Percentiles rank a stretch among this genome's conserved stretches.
Conservation (phyloP, 169 alveolate genomes). For the Haemoproteus tartakovskyi region DNA sequence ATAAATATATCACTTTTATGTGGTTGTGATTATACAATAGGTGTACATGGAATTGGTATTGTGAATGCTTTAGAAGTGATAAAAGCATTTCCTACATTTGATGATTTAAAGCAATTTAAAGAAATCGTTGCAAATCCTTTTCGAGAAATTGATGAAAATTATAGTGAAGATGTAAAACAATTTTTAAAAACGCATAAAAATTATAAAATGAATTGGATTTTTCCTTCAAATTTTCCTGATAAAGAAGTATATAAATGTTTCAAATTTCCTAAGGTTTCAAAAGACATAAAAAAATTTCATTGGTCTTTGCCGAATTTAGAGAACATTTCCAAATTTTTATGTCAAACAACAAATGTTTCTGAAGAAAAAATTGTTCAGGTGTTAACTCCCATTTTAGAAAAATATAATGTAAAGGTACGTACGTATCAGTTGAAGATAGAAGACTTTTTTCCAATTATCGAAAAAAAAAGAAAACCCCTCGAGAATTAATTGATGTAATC, state of each 20-base stretch:
- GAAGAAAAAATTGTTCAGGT: slow-evolving; percentile 45
- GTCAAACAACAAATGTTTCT: slow-evolving; percentile 22
- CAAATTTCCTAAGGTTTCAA: slow-evolving; percentile 68
- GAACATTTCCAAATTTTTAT: slow-evolving; percentile 5
- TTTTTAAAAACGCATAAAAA: slow-evolving; percentile 74
- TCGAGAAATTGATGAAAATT: slow-evolving; percentile 43
- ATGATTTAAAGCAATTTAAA: slow-evolving; percentile 77
- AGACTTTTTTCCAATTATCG: slow-evolving; percentile 47
- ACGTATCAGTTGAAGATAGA: slow-evolving; percentile 33
- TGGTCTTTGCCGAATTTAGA: slow-evolving; percentile 37
- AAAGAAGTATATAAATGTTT: slow-evolving; percentile 77
- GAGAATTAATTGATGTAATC: slow-evolving; percentile 25
- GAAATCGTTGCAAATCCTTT: slow-evolving; percentile 81
- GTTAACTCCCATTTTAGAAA: slow-evolving; percentile 23
- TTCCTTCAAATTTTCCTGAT: slow-evolving; percentile 76
- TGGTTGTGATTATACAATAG: slow-evolving; percentile 94
- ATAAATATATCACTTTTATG: slow-evolving; percentile 88
- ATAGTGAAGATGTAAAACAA: slow-evolving; percentile 61
- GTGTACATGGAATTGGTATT: slow-evolving; percentile 93
- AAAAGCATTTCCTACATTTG: slow-evolving; percentile 86
- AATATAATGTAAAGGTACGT: slow-evolving; percentile 26
- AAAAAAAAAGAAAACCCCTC: slow-evolving; percentile 27
- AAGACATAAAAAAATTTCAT: slow-evolving; percentile 31
- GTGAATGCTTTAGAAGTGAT: slow-evolving; percentile 94
- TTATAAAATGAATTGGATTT: slow-evolving; percentile 76